A percentile compares a stretch with the other conserved stretches of the same genome.
phyloP scores from a whole-genome alignment of 2,329 filamentous ascomycete species.

The Chaetomium strumarium region DNA sequence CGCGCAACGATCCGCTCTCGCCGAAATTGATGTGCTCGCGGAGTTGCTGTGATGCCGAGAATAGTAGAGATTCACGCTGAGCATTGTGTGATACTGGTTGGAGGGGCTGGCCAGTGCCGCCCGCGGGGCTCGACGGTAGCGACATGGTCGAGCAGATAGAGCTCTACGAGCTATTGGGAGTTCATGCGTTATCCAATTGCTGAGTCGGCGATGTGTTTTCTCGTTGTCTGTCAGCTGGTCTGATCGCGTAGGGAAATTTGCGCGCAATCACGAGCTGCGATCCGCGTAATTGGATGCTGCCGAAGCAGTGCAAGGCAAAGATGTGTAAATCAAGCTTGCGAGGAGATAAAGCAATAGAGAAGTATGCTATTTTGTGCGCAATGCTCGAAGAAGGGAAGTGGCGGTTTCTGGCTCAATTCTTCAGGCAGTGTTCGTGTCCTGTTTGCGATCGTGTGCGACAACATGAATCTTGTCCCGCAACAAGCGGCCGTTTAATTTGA shows the following conservation, averaged over 20 bases:
- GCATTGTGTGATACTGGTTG: slow-evolving; percentile 55
- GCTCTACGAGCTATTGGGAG: slow-evolving; percentile 16
- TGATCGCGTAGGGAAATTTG: background rate
- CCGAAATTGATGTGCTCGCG: slow-evolving; percentile 23
- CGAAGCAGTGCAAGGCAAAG: too few species aligned
- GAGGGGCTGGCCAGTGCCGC: slow-evolving; percentile 37
- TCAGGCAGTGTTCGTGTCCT: background rate
- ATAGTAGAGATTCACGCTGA: slow-evolving; percentile 34
- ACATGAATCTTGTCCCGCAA: background rate
- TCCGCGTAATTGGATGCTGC: too few species aligned
- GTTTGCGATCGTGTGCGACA: background rate
- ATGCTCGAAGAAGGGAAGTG: background rate
- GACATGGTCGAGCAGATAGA: slow-evolving; percentile 34
- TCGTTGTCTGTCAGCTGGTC: background rate
- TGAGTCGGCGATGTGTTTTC: slow-evolving; percentile 2
- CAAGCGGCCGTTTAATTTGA: slow-evolving; percentile 13
- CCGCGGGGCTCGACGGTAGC: slow-evolving; percentile 40
- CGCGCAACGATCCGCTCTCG: slow-evolving; percentile 39
- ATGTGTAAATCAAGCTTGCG: background rate
- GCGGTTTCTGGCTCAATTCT: background rate
- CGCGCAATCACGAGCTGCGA: too few species aligned
- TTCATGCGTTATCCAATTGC: slow-evolving; percentile 14
- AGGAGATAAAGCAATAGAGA: background rate
- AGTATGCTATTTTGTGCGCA: background rate
- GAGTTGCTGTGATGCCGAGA: slow-evolving; percentile 29